A percentile compares a stretch with the other conserved stretches of the same genome.
Conservation (phyloP, 257 asterid genomes). For the Solanum gandarillasii region DNA sequence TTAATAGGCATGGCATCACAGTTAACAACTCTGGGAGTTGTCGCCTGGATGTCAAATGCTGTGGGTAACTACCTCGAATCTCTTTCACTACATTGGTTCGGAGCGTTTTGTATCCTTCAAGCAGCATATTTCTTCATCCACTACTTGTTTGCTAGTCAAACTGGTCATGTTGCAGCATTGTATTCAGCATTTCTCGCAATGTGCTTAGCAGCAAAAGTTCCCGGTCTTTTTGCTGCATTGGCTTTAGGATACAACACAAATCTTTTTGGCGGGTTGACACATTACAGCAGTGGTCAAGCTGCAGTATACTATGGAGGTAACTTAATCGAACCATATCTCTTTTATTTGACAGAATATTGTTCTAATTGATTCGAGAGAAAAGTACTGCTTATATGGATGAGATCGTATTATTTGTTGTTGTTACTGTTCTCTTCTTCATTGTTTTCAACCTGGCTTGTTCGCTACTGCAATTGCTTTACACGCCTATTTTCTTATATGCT, state of each 20-base stretch:
- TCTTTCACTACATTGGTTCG: conserved; percentile 30
- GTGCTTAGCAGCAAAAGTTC: conserved; percentile 60
- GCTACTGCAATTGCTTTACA: neutral
- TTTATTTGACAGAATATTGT: neutral
- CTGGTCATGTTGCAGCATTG: conserved; percentile 88
- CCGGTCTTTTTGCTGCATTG: conserved; percentile 40
- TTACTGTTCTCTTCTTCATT: neutral
- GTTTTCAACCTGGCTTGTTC: neutral
- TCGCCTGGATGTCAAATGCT: conserved; percentile 47
- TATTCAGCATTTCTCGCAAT: conserved; percentile 77
- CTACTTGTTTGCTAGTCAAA: conserved; percentile 83
- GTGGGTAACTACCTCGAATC: conserved; percentile 45
- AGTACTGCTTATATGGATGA: neutral
- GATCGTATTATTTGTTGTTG: neutral
- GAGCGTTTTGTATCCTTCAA: conserved; percentile 59
- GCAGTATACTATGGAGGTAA: conserved; percentile 85
- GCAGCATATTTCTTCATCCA: conserved; percentile 63
- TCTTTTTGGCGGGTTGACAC: conserved; percentile 79
- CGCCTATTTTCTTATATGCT: too few species aligned
- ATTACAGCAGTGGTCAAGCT: conserved; percentile 92
- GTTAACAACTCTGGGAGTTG: conserved; percentile 42
- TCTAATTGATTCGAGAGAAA: neutral
- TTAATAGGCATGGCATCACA: conserved; percentile 74
- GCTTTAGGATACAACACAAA: conserved; percentile 60
- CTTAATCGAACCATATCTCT: neutral